These are phyloP conservation scores for Hemisphaericaspora subhashii DNA, from an alignment of 1,139 yeast genomes.

Conservation along the genomic window DNA sequence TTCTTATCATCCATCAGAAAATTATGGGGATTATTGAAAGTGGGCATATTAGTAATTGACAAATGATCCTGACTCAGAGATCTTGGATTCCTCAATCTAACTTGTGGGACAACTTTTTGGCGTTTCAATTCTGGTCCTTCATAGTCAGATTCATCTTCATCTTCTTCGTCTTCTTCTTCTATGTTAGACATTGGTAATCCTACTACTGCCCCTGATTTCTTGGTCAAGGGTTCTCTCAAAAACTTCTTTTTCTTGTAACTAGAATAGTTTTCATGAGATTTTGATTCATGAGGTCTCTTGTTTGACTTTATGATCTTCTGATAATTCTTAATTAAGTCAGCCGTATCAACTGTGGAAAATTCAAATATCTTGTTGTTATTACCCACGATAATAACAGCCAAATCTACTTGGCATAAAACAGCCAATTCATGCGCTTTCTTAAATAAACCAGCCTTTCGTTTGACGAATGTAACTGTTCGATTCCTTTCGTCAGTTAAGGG, in stretches of 20 bases:
- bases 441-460: constrained; percentile 91
- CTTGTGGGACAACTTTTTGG: constrained; percentile 13
- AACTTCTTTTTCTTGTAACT: constrained; percentile 37
- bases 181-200: constrained; percentile 7
- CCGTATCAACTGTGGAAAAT: constrained; percentile 71
- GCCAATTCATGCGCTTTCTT: constrained; percentile 96
- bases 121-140: constrained; percentile 32
- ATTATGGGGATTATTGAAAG: constrained; percentile 22
- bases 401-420: constrained; percentile 87
- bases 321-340: constrained; percentile 60
- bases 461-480: constrained; percentile 85
- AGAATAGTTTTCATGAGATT: constrained; percentile 62
- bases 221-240: constrained; percentile 18
- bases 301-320: constrained; percentile 25
- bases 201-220: constrained; percentile 14
- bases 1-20: constrained; percentile 13
- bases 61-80: constrained; percentile 28
- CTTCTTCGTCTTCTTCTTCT: constrained; percentile 21
- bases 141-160: constrained; percentile 28
- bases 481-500: constrained; percentile 91
- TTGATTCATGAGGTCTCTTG: constrained; percentile 50
- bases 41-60: constrained; percentile 29
- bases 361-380: constrained; percentile 79
- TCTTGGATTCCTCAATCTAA: constrained; percentile 12
- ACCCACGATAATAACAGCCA: constrained; percentile 89